A percentile compares a stretch with the other conserved stretches of the same genome.
These are phyloP conservation scores for Gonapodya prolifera DNA, from an alignment of 192 early-diverging fungal species.

Conservation along the genomic window DNA sequence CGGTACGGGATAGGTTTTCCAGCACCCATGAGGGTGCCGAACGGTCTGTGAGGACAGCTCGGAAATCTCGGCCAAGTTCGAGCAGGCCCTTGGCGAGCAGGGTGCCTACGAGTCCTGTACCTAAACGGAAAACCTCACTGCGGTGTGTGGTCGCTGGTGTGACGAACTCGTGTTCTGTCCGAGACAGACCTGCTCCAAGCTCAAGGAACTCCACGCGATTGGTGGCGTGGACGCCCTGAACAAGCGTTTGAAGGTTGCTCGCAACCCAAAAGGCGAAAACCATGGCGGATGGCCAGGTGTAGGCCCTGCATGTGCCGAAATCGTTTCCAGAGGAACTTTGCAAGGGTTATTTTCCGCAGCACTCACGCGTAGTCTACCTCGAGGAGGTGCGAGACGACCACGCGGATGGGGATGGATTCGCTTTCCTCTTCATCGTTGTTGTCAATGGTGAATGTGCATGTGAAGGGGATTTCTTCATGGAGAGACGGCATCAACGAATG, in stretches of 20 bases:
- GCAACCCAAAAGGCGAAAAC: not conserved
- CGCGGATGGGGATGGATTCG: not conserved
- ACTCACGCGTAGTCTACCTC: not conserved
- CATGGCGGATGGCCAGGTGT: not conserved
- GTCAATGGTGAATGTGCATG: not conserved
- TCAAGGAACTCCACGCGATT: not conserved
- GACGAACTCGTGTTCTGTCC: too few species aligned
- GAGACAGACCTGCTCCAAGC: not conserved
- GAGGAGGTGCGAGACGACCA: not conserved
- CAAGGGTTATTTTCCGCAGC: not conserved
- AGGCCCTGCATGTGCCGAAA: not conserved
- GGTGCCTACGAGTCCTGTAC: not conserved
- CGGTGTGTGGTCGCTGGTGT: too few species aligned
- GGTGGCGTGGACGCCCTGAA: not conserved
- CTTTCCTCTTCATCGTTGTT: not conserved
- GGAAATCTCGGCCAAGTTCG: not conserved
- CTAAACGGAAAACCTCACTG: too few species aligned
- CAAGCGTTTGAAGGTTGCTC: not conserved
- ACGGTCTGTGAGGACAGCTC: not conserved
- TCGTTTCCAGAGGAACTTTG: not conserved
- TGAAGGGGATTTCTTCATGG: not conserved
- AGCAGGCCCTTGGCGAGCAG: not conserved
- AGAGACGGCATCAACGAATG: not conserved
- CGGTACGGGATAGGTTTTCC: not conserved
- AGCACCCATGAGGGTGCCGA: not conserved